These are phyloP conservation scores for Arabidopsis arenosa DNA, from an alignment of 345 rosid genomes.

Conservation along the genomic window DNA sequence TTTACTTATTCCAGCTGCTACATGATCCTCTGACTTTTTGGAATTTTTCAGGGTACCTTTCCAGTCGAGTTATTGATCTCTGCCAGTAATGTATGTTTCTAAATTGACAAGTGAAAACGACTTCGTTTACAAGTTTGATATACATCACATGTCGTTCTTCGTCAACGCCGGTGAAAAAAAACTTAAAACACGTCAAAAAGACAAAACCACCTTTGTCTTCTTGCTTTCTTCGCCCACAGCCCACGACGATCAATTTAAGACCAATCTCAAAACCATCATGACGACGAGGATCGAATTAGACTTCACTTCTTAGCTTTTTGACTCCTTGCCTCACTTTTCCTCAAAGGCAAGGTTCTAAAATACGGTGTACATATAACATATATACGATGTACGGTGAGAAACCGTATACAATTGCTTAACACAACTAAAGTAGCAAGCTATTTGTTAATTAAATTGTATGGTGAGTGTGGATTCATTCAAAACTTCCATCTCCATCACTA, in stretches of 20 bases:
- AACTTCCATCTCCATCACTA: background rate
- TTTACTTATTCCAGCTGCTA: too few relatives aligned
- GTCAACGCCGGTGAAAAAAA: constrained; percentile 23
- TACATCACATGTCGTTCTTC: constrained; percentile 9
- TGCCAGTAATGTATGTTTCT: too few relatives aligned
- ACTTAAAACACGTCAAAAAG: constrained; percentile 18
- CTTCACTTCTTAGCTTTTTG: constrained; percentile 69
- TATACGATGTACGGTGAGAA: too few relatives aligned
- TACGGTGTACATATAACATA: too few relatives aligned
- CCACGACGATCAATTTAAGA: background rate
- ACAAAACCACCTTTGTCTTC: constrained; percentile 22
- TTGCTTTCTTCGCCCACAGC: constrained; percentile 27
- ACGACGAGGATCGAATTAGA: constrained; percentile 52
- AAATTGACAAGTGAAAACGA: too few relatives aligned
- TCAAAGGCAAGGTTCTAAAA: constrained; percentile 53
- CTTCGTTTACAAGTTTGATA: background rate
- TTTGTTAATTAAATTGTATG: too few relatives aligned
- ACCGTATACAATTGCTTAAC: too few relatives aligned
- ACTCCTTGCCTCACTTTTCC: constrained; percentile 71
- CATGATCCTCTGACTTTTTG: too few relatives aligned
- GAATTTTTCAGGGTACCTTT: too few relatives aligned
- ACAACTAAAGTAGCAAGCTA: too few relatives aligned
- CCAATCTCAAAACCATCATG: constrained; percentile 27
- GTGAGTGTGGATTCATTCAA: too few relatives aligned
- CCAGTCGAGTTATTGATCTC: too few relatives aligned